Percentiles rank a stretch among this genome's conserved stretches.
Evolutionary conservation across 2,329 filamentous ascomycete genomes (phyloP).

Genomic region (Grosmannia serpens): DNA sequence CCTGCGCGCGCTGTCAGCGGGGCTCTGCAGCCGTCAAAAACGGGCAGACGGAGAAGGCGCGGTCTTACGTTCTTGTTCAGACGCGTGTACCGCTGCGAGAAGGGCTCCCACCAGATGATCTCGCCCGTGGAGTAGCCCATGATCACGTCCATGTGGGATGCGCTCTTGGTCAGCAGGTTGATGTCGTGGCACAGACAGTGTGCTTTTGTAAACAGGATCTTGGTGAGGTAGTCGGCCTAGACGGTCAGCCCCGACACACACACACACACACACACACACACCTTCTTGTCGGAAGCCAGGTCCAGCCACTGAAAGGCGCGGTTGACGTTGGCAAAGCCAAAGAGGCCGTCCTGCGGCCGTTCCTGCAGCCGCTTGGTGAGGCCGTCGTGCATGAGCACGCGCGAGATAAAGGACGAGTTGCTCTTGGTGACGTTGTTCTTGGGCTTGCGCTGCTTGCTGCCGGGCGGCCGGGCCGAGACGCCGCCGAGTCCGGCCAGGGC

Average conservation of each 20-base stretch:
- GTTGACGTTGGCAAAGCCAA: conserved; percentile 92
- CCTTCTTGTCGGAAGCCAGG: conserved; percentile 62
- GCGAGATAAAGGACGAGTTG: conserved; percentile 96
- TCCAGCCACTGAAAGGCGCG: conserved; percentile 95
- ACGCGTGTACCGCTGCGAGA: conserved; percentile 88
- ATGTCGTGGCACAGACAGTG: conserved; percentile 93
- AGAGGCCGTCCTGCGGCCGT: conserved; percentile 64
- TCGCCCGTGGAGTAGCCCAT: conserved; percentile 96
- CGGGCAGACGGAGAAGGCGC: no score
- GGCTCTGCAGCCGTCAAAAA: neutral
- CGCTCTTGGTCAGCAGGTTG: conserved; percentile 69
- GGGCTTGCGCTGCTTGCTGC: conserved; percentile 71
- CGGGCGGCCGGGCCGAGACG: conserved; percentile 52
- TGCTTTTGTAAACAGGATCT: conserved; percentile 93
- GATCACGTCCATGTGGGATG: conserved; percentile 75
- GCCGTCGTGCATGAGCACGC: conserved; percentile 81
- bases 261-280: conserved; percentile 15
- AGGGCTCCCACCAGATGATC: conserved; percentile 97
- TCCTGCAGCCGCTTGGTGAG: conserved; percentile 71
- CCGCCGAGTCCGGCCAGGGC: conserved; percentile 63
- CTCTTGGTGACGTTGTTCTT: conserved; percentile 99
- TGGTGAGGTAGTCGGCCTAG: conserved; percentile 72
- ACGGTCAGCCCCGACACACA: neutral
- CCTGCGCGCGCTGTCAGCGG: conserved; percentile 35
- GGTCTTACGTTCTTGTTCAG: conserved; percentile 95